phyloP scores from a whole-genome alignment of 2,329 filamentous ascomycete genomes.

The Byssochlamys sp. region DNA sequence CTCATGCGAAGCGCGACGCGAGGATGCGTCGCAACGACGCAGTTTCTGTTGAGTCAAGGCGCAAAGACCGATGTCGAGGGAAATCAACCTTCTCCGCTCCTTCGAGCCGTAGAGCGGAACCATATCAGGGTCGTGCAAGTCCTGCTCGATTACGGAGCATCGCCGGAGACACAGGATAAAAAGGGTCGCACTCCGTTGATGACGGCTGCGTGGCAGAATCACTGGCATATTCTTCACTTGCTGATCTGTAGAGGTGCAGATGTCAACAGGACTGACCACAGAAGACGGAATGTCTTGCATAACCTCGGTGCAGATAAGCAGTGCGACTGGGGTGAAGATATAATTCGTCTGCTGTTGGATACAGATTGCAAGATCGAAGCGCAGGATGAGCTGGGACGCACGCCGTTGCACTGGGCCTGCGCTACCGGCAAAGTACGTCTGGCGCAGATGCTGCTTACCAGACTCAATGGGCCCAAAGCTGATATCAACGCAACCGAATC shows the following conservation, averaged over 20 bases:
- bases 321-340: conserved; percentile 40
- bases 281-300: conserved; percentile 27
- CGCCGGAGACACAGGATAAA: conserved; percentile 32
- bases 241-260: conserved; percentile 28
- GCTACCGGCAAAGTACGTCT: conserved; percentile 46
- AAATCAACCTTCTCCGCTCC: conserved; percentile 24
- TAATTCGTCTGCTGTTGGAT: conserved; percentile 32
- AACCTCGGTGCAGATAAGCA: conserved; percentile 38
- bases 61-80: conserved; percentile 27
- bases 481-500: conserved; percentile 35
- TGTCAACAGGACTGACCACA: conserved; percentile 24
- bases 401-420: conserved; percentile 50
- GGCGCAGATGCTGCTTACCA: conserved; percentile 38
- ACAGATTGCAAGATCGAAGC: conserved; percentile 34
- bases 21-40: conserved; percentile 20
- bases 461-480: conserved; percentile 23
- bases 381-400: conserved; percentile 40
- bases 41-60: conserved; percentile 28
- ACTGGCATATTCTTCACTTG: conserved; percentile 29
- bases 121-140: conserved; percentile 37
- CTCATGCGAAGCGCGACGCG: conserved; percentile 34
- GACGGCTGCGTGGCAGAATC: conserved; percentile 37
- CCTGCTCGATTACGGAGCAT: conserved; percentile 28
- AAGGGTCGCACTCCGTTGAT: conserved; percentile 37
- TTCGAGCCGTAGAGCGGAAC: conserved; percentile 30